These are phyloP conservation scores for Dactylis glomerata DNA, from an alignment of 176 grass and related monocot genomes.

Conservation along the genomic window DNA sequence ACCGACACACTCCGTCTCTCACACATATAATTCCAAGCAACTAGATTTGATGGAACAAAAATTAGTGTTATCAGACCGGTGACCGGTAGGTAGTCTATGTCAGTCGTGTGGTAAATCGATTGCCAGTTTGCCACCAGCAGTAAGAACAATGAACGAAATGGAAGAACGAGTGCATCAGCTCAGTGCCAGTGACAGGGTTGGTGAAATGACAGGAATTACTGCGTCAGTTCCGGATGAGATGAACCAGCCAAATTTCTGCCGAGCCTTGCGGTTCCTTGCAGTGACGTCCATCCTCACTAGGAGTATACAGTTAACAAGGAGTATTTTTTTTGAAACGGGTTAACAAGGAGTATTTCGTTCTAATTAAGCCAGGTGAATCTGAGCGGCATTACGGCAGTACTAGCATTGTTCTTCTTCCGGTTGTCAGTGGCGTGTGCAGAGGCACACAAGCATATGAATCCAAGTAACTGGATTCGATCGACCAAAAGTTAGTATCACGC, in stretches of 20 bases:
- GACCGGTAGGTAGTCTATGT: background rate
- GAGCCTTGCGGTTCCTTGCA: background rate
- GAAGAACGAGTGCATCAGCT: background rate
- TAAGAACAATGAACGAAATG: conserved; percentile 8
- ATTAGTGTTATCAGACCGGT: background rate
- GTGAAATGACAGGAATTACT: background rate
- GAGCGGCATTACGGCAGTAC: no score
- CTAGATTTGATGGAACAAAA: background rate
- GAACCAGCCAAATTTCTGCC: background rate
- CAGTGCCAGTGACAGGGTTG: background rate
- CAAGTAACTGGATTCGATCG: background rate
- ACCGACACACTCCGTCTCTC: background rate
- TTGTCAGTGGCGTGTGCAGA: background rate
- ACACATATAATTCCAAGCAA: background rate
- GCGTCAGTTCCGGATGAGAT: background rate
- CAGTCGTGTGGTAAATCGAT: background rate
- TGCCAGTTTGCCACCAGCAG: background rate
- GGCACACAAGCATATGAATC: background rate
- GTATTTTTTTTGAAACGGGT: no score
- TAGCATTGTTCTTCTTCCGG: background rate
- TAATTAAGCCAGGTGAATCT: background rate
- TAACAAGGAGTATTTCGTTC: no score
- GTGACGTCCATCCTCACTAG: background rate
- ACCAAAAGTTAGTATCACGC: background rate
- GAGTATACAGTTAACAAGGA: background rate